Evolutionary conservation across 2,329 filamentous ascomycete species (phyloP), one percentile per base, ranked within the genome.

Genomic region (Grosmannia clavigera): DNA sequence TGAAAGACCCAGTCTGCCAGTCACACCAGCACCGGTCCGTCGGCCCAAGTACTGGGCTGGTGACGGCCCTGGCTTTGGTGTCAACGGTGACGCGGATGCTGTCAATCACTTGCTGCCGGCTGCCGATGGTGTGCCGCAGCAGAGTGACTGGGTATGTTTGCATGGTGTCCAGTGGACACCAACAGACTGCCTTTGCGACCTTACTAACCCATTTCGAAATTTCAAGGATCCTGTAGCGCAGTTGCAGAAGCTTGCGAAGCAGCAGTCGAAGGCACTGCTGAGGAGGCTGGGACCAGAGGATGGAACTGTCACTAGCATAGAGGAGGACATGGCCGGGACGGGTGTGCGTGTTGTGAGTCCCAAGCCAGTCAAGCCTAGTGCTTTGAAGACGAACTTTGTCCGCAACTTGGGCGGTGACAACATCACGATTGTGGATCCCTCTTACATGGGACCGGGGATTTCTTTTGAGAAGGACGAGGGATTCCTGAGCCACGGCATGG

Each of bases 111-210:
- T 79, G 68, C 77, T 96, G 66, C 90, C 90, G 63, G 77, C 78
- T 65, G 91, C 92, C 57, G 83, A 89, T 70, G 92, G 90, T 58
- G 91, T 96, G 64, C 91, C 92, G 63, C 79, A 83, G 72, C 92
- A 96, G 80, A 81, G 83, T 70, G 90, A 96, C 73, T 96, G 92
- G 92, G 91, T 96, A 90, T 87, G 90, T 90, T 79, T 79, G 74
- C 79, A 81, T 69, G 79, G 79, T 64, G 71, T 70, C 64, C 67
- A 69, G 65, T 82, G 78, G 75, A 70, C 66, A 62, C 75, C 75
- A 63, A 71, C 73, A 68, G 78, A 81, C 71, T 82, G 79, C 72
- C 74, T 76, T 66, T 83, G 38, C 38, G 74, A 78, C 66, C 69
- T 81, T 68, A 74, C 79, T 82, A 81, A 83, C 77, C 66, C 76